Evolutionary conservation across 768 basidiomycete species (phyloP), one percentile per base, ranked within the genome.

Genomic region (Amanita thiersii): DNA sequence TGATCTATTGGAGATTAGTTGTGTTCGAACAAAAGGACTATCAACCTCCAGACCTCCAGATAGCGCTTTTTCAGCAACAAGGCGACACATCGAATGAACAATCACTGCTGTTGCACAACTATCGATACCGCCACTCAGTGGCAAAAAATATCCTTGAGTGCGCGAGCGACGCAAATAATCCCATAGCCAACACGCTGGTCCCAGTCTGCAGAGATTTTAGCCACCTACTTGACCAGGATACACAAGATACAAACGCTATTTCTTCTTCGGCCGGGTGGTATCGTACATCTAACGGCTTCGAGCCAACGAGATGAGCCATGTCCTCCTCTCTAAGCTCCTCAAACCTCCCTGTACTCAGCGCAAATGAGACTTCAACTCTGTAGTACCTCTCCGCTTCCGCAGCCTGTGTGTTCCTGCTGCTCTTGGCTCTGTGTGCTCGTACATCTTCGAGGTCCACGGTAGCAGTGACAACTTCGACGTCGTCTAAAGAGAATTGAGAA

Each of bases 131-230:
- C 96, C 94, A 43, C 89, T 92, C 10, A 99, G 70, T 0, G 96
- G 94, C 15, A 98, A 64, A 54, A 98, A 98, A 63, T 93, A 98
- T 2, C 96, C 96, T 49, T 91, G 87, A 0, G 85, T 90, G 6
- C 88, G 72, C 4, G 94, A 98, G 32, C 96, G 79, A 26, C 96
- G 75, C 21, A 99, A 77, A 55, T 98, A 99, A 57, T 99, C 96
- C 96, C 96, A 99, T n/a, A 99, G 70, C 96, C 96, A 99, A 56
- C 96, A 98, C 11, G 94, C 96, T 5, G 96, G 96, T 3, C 96
- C 96, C 2, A 98, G 67, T 2, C 94, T 97, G 47, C 8, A 14
- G 4, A 37, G 6, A 34, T 43, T 34, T 40, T 35, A 34, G 36
- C 24, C 21, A 24, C 15, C 9, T 12, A 11, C 12, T 14, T 9